Base-by-base conservation (phyloP, 306 rosid genomes). In the Cajanus cajan region DNA sequence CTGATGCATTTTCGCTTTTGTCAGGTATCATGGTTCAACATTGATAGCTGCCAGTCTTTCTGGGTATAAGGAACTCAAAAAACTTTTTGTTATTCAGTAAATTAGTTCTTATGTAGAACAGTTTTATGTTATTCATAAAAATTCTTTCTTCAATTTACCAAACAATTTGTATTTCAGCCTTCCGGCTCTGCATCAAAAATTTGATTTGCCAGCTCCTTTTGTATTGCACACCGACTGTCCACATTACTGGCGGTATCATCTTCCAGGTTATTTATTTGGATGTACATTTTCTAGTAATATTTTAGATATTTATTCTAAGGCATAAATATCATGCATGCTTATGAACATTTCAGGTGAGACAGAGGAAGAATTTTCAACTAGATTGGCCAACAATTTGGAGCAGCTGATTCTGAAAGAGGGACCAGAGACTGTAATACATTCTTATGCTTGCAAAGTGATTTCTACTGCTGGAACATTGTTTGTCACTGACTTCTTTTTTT, bases 181-280 rank as follows among this genome's bases (percentile, higher is more conserved):
- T 81, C 90, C 98, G 1, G 96, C 97, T 67, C 69, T 95, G 87
- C 99, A 95, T 89, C 90, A 93, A 59, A 88, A 90, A 37, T 95
- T 95, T 87, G 99, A 95, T 87, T 85, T 91, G 77, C 99, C 99
- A 28, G 97, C 87, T 78, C 98, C 99, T 43, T 95, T 95, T 76
- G 97, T 93, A 36, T 81, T 90, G 74, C 98, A 95, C 85, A 95
- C 97, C 12, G 99, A 95, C 77, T 95, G 98, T 84, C 99, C 99
- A 36, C 97, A 95, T 79, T 95, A 91, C 77, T 95, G 99, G 99
- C 97, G 98, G 58, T 84, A 64, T 87, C 99, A 93, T 80, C 96
- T 89, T 87, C 99, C 98, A 76, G 99, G 98, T 95, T 67, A n/a
- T 54, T n/a, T 63, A 73, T 83, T 68, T 77, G 41, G 25, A 78